Base-by-base conservation (phyloP, 371 early-diverging fungal species). In the Mucor saturninus region DNA sequence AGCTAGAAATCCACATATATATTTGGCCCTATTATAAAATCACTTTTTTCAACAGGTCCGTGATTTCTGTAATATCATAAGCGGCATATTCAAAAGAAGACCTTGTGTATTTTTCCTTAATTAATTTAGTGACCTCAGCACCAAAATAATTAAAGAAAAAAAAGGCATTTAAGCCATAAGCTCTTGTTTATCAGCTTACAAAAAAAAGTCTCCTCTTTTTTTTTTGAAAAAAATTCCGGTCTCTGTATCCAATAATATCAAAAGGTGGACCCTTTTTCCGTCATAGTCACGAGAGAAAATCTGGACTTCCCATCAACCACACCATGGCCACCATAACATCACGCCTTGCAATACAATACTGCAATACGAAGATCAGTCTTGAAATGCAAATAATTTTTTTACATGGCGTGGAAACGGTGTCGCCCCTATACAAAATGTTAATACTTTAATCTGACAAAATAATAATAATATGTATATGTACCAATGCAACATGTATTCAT, bases 401-500 rank as follows among this genome's bases (percentile, higher is more conserved):
- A 42, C 61, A 60, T 26, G 35, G 40, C 8, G 15, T 4, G 1
- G 45, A 53, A 5, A 53, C 8, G 7, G 53, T 60, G 54, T 60
- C 61, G 2, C 54, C 53, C 59, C 52, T n/a, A n/a, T n/a, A n/a
- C n/a, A n/a, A n/a, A n/a, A n/a, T n/a, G n/a, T 60, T 31, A 13
- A 42, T 42, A 42, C 11, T 8, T 51, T 51, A 13, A 60, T 43
- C 50, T 10, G 11, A 46, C 21, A 46, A 46, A 46, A 46, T 21
- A 43, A 43, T 13, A 7, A n/a, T 43, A 40, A 29, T 48, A 48
- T n/a, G n/a, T n/a, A n/a, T n/a, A n/a, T n/a, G 28, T 57, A 57
- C 57, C 57, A 57, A 14, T 46, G 57, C 32, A 57, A 43, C 8
- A 49, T 21, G 4, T 38, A 46, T 50, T 58, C 48, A 3, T 37